Evolutionary conservation across 2,329 filamentous ascomycete species (phyloP), one percentile per base, ranked within the genome.

Genomic region (Colletotrichum camelliae): DNA sequence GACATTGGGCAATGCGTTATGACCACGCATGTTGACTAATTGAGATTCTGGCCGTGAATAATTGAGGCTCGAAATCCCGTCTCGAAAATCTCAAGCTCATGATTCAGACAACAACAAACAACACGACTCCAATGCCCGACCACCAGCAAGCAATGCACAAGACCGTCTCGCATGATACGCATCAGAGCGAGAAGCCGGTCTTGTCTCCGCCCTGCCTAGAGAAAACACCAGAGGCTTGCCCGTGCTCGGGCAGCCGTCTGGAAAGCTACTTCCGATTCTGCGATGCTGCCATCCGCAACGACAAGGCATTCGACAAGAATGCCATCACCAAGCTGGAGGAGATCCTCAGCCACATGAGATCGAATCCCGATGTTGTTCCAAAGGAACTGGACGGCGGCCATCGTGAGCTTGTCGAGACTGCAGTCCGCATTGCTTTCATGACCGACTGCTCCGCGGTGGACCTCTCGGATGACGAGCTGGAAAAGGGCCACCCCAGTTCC

Each of bases 201-300:
- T 13, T 52, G 43, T 52, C 43, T 52, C 43, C 43, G 43, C 43
- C n/a, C 43, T 52, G 43, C 43, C 43, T 52, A 52, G 43, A 52
- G 43, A 52, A n/a, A 7, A 52, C 43, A 52, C 43, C 55, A n/a
- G 18, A 43, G 31, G 64, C 18, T 33, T 75, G 73, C 37, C 43
- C 43, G 13, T 57, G 58, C 31, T 58, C 39, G 13, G 61, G 57
- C 35, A 18, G 35, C 31, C 57, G 66, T 24, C 33, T 76, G 31
- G 52, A 65, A 7, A 62, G 69, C 37, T 75, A 75, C 62, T 27
- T 66, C 16, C 52, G 68, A 21, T 76, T 66, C 31, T 68, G 60
- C 31, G 57, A 64, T 31, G 69, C 74, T 21, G 69, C 57, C 64
- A 31, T 72, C 24, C 61, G 39, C 62, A 39, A 27, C 60, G 27